A percentile compares a stretch with the other conserved stretches of the same genome.
Evolutionary conservation across 208 protist species (phyloP).

Genomic region (Trypanosoma brucei): DNA sequence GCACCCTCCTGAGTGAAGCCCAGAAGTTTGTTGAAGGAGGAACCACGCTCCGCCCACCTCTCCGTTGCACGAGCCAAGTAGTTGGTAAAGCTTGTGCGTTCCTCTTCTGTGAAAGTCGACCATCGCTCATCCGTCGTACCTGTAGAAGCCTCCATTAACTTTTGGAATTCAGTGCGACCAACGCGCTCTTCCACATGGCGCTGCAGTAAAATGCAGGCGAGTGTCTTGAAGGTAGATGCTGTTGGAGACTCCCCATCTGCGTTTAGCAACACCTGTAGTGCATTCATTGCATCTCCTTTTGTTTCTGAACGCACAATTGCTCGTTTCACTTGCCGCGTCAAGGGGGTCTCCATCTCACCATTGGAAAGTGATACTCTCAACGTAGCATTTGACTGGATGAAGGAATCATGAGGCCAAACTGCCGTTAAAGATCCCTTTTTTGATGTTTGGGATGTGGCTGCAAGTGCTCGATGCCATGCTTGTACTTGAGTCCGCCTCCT

Average conservation of each 20-base stretch:
- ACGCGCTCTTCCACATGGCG: constrained; percentile 42
- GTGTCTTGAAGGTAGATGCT: constrained; percentile 22
- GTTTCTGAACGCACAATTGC: constrained; percentile 25
- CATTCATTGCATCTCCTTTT: constrained; percentile 37
- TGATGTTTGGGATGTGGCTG: background rate
- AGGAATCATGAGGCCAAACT: background rate
- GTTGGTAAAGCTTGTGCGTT: constrained; percentile 41
- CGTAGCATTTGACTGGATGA: constrained; percentile 20
- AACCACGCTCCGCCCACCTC: constrained; percentile 46
- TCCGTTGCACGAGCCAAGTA: constrained; percentile 42
- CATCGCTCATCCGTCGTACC: constrained; percentile 40
- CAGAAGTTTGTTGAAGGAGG: constrained; percentile 39
- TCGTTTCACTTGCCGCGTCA: constrained; percentile 24
- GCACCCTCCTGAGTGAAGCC: constrained; percentile 56
- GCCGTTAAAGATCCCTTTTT: no score
- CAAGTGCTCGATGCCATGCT: constrained; percentile 7
- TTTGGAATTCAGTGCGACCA: constrained; percentile 30
- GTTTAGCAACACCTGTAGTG: constrained; percentile 43
- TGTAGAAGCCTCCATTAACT: constrained; percentile 41
- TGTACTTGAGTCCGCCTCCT: constrained; percentile 33
- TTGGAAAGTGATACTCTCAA: constrained; percentile 12
- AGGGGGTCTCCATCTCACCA: constrained; percentile 15
- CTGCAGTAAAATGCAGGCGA: constrained; percentile 36
- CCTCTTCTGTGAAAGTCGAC: constrained; percentile 32
- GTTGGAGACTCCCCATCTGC: constrained; percentile 24